phyloP scores from a whole-genome alignment of 306 rosid genomes.

The Pterocarpus santalinus region DNA sequence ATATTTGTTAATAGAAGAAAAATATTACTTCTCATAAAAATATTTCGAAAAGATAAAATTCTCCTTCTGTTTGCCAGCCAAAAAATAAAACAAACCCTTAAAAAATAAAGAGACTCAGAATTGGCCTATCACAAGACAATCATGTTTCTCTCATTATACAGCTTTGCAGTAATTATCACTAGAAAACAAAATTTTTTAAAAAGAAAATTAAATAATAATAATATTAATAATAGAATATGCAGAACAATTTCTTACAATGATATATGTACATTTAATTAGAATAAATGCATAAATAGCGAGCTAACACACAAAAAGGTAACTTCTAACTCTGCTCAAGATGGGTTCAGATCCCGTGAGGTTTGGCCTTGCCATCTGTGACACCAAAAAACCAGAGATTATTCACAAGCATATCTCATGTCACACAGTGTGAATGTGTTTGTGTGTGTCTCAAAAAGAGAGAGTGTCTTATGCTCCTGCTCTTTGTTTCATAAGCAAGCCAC shows the following conservation, averaged over 20 bases:
- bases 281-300: constrained; percentile 55
- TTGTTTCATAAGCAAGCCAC: constrained; percentile 10
- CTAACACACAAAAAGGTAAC: constrained; percentile 51
- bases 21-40: no score
- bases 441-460: background rate
- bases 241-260: constrained; percentile 65
- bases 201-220: constrained; percentile 38
- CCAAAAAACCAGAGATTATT: constrained; percentile 40
- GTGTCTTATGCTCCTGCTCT: background rate
- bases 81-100: no score
- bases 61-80: no score
- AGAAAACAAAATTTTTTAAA: constrained; percentile 48
- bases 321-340: constrained; percentile 60
- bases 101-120: no score
- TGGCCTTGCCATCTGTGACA: constrained; percentile 98
- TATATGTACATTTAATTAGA: constrained; percentile 79
- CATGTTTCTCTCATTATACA: constrained; percentile 46
- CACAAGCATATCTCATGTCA: constrained; percentile 25
- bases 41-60: no score
- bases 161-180: constrained; percentile 53
- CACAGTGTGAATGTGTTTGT: background rate
- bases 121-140: no score
- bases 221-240: constrained; percentile 41
- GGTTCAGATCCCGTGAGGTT: constrained; percentile 78
- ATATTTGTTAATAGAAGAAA: no score